Conservation (phyloP, 2,329 filamentous ascomycete species). For the Dendryphion nanum region DNA sequence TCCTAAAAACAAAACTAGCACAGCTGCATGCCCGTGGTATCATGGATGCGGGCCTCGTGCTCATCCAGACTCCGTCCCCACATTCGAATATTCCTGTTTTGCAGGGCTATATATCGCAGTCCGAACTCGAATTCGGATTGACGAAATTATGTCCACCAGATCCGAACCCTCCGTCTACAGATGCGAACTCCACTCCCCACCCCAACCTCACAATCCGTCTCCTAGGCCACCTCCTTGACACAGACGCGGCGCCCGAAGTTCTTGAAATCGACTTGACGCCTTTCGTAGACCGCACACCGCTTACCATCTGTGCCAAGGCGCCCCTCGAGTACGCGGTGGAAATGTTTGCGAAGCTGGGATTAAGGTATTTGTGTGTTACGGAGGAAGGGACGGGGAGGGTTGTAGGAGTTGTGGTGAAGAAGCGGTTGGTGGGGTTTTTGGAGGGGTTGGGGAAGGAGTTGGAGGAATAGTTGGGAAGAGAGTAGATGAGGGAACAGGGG, state of each 20-base stretch:
- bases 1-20: conserved; percentile 48
- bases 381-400: conserved; percentile 52
- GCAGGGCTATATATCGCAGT: conserved; percentile 56
- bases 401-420: conserved; percentile 59
- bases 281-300: conserved; percentile 55
- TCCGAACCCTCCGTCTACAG: conserved; percentile 3
- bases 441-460: too few relatives aligned
- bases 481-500: too few relatives aligned
- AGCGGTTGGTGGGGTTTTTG: conserved; percentile 54
- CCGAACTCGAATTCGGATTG: conserved; percentile 54
- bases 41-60: conserved; percentile 58
- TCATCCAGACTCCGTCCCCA: conserved; percentile 45
- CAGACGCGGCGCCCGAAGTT: not conserved
- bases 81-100: conserved; percentile 37
- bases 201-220: conserved; percentile 38
- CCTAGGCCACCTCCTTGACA: conserved; percentile 33
- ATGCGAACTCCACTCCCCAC: conserved; percentile 12
- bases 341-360: conserved; percentile 58
- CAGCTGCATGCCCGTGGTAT: conserved; percentile 51
- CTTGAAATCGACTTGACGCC: conserved; percentile 44
- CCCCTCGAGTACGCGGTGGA: conserved; percentile 60
- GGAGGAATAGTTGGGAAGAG: too few relatives aligned
- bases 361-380: conserved; percentile 56
- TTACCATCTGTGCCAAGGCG: conserved; percentile 51
- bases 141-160: conserved; percentile 31